Evolutionary conservation across 306 rosid genomes (phyloP), one percentile per base, ranked within the genome.

Genomic region (Hippophae tibetana): DNA sequence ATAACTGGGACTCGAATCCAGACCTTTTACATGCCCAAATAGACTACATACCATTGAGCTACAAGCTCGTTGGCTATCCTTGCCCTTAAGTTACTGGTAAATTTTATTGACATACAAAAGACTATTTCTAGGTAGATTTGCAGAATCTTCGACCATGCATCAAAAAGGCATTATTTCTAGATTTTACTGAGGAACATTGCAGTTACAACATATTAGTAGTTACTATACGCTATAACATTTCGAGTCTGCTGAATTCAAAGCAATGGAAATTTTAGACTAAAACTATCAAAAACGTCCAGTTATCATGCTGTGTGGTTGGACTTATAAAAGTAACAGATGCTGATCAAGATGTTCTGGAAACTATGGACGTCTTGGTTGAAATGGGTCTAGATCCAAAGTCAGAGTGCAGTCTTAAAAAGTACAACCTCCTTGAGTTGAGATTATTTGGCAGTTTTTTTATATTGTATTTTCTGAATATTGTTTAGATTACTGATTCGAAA

Each of bases 221-320:
- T 61, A 92, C 96, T 41, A 96, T 92, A 54, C 84, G 86, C 54
- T 87, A 96, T 43, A 92, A 92, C 77, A 78, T 92, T 72, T 72
- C 87, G 86, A 85, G 95, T 82, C 85, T 92, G 67, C 69, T 92
- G 72, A 92, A 92, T 80, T 86, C 72, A 52, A 92, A 85, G 72
- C 98, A 92, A 70, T 85, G 96, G 96, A 92, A 92, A 62, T 87
- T 70, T 70, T 80, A 96, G 14, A 72, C 76, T 73, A 77, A 80
- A 67, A 88, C 95, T 41, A 72, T 82, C 40, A 82, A 77, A 73
- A 92, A 88, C 75, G 86, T 92, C 52, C 83, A 96, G 72, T 86
- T 92, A 45, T 87, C 98, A 10, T 92, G 98, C 66, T 92, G 98
- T 69, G 98, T 92, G 63, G 84, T 95, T 65, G 98, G 98, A 58